Evolutionary conservation across 306 rosid species (phyloP), one percentile per base, ranked within the genome.

Genomic region (Castanopsis chinensis): DNA sequence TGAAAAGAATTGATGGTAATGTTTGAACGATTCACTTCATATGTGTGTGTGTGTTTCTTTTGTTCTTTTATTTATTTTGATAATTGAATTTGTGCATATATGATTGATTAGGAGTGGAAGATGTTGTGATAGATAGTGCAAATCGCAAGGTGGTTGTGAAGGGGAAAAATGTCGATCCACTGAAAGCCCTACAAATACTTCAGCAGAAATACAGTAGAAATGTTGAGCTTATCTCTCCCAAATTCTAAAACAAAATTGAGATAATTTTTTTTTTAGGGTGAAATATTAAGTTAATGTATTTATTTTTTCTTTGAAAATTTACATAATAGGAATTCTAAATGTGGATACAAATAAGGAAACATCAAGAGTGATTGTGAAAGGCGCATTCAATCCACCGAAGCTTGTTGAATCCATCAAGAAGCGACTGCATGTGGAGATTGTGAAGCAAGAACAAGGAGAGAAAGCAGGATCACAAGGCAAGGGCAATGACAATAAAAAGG

Each of bases 161-260:
- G 73, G 99, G 97, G 1, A 80, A 90, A n/a, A 76, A 45, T 8
- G 74, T 83, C 1, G 85, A 92, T 41, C 98, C 97, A 17, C 2
- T n/a, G 3, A 79, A 80, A 73, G 85, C 90, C 58, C 82, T 92
- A 77, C 85, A 85, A 73, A 88, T 85, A 72, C 83, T 92, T 28
- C 76, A 65, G 77, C 90, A 80, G 53, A 92, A 95, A 55, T 91
- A 69, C 56, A 89, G 88, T 76, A 91, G 85, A 86, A 90, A 92
- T 69, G 92, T 82, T 1, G 88, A 87, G 71, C 77, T 95, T 0
- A 80, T 95, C 68, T 85, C 85, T 73, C 99, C 98, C 25, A 87
- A 58, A 27, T 21, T 11, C 53, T 49, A 49, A 49, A 49, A 10
- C 17, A 15, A 37, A 23, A 12, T 6, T 52, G n/a, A 27, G 43